phyloP scores from a whole-genome alignment of 2,329 filamentous ascomycete genomes.

The Apiospora arundinis region DNA sequence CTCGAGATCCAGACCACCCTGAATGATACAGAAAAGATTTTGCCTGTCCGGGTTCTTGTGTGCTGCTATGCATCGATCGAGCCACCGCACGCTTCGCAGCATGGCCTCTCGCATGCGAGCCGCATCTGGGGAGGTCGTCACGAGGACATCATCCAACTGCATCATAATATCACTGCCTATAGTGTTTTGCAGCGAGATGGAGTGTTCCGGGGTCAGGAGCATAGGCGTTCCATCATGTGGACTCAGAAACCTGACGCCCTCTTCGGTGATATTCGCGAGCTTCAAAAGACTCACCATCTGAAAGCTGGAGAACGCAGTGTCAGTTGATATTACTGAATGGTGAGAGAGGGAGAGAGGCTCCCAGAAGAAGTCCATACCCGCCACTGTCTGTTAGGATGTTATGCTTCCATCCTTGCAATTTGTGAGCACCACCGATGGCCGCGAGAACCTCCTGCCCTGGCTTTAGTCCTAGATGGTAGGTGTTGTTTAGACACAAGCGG shows the following conservation, averaged over 20 bases:
- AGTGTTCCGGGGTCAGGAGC: slow-evolving; percentile 97
- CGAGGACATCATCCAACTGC: slow-evolving; percentile 98
- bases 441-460: slow-evolving; percentile 91
- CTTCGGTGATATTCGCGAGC: slow-evolving; percentile 91
- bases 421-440: slow-evolving; percentile 89
- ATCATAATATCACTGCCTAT: slow-evolving; percentile 99
- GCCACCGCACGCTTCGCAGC: slow-evolving; percentile 92
- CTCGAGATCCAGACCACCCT: slow-evolving; percentile 89
- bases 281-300: slow-evolving; percentile 98
- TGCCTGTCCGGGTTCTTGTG: slow-evolving; percentile 84
- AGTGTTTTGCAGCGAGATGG: slow-evolving; percentile 92
- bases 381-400: slow-evolving; percentile 89
- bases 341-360: slow-evolving; percentile 21
- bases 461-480: slow-evolving; percentile 94
- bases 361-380: slow-evolving; percentile 54
- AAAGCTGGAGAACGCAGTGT: slow-evolving; percentile 65
- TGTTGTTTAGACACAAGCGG: slow-evolving; percentile 94
- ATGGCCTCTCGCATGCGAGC: slow-evolving; percentile 92
- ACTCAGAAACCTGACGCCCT: slow-evolving; percentile 94
- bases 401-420: slow-evolving; percentile 91
- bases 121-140: slow-evolving; percentile 90
- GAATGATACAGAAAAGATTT: slow-evolving; percentile 98
- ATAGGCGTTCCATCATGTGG: slow-evolving; percentile 95
- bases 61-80: slow-evolving; percentile 91
- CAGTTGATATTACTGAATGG: slow-evolving; percentile 21